Conservation (phyloP, 192 early-diverging fungal species). For the Gaertneriomyces sp. region DNA sequence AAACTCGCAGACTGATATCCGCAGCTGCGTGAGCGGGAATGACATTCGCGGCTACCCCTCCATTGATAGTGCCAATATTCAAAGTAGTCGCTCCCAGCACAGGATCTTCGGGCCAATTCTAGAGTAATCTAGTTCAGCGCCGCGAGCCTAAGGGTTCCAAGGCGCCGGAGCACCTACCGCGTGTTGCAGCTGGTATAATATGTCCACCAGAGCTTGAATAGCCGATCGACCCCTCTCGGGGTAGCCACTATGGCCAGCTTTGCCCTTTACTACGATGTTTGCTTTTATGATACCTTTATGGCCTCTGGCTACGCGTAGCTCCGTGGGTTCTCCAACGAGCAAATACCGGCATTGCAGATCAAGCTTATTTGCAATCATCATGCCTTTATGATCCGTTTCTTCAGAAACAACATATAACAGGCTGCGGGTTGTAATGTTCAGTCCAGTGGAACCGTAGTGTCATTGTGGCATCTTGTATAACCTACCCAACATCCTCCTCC, state of each 20-base stretch:
- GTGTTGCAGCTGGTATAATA: constrained; percentile 34
- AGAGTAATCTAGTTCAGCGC: neutral
- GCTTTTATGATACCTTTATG: constrained; percentile 50
- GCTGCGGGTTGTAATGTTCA: neutral
- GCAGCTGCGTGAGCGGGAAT: constrained; percentile 40
- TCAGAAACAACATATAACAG: constrained; percentile 53
- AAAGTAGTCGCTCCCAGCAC: constrained; percentile 47
- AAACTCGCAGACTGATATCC: constrained; percentile 43
- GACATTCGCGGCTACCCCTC: constrained; percentile 50
- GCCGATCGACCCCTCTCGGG: constrained; percentile 45
- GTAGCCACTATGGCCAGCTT: constrained; percentile 45
- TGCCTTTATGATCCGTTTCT: constrained; percentile 51
- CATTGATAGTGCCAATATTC: constrained; percentile 42
- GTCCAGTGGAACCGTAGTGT: neutral
- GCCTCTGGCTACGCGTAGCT: constrained; percentile 42
- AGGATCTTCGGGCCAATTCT: constrained; percentile 36
- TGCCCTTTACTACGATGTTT: neutral
- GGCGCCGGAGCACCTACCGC: constrained; percentile 26
- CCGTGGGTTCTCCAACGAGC: constrained; percentile 54
- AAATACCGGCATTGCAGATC: constrained; percentile 38
- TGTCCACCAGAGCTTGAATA: constrained; percentile 39
- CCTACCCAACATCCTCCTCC: constrained; percentile 44
- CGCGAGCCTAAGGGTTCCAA: too few species aligned
- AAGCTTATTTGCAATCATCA: constrained; percentile 43
- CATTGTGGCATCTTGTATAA: neutral